Base-by-base conservation (phyloP, 2,329 filamentous ascomycete genomes). In the Colletotrichum chlorophyti region DNA sequence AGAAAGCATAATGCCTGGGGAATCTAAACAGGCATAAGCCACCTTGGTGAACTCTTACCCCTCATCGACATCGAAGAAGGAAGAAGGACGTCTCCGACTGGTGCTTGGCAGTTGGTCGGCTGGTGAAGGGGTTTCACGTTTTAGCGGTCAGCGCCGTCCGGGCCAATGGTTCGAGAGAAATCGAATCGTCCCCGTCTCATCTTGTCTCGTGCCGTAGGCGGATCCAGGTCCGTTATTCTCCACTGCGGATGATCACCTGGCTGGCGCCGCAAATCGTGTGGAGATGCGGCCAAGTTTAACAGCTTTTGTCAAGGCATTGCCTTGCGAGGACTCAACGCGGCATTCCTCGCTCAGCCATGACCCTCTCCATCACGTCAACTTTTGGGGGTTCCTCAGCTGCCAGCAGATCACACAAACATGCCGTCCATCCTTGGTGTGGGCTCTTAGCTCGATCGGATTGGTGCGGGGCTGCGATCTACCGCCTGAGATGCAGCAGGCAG, bases 231-330 rank as follows among this genome's bases (percentile, higher is more conserved):
- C 47, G 58, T 46, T 37, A n/a, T 58, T 58, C 40, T 42, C 58
- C 60, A 62, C 45, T 14, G 46, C 60, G 55, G 60, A 60, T 62
- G 60, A 62, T 62, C 55, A 62, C 50, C 60, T 62, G 60, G 43
- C 35, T 49, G 54, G 59, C 42, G 55, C 59, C 43, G 55, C 48
- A 60, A n/a, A 29, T 43, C 21, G 45, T 43, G 55, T 23, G 46
- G 45, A 41, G 32, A 34, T 15, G 34, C 26, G 47, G 17, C 47
- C 34, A 40, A 41, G 47, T 40, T 59, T 59, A 49, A 45, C 50
- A 54, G 42, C 29, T 48, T 23, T 11, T 48, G 29, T 48, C 37
- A 43, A 58, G 49, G 29, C 55, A 48, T 49, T 19, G 51, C 50
- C 55, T 38, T 54, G 55, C 37, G 49, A 54, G 41, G 12, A 27